phyloP scores from a whole-genome alignment of 2,329 filamentous ascomycete species.

The Cytospora schulzeri region DNA sequence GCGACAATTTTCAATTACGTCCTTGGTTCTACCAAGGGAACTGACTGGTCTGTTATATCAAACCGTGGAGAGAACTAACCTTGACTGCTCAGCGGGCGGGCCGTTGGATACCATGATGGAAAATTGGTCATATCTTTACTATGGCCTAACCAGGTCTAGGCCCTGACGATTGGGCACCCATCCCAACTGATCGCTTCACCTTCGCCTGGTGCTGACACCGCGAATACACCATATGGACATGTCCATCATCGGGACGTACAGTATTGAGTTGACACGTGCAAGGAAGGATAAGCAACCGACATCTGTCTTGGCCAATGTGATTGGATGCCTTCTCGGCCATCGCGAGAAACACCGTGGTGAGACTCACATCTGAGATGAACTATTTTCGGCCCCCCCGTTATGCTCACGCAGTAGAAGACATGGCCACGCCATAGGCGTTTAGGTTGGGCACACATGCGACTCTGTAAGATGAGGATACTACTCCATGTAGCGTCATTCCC shows the following conservation, averaged over 20 bases:
- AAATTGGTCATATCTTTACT: background rate
- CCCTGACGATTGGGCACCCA: background rate
- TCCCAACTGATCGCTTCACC: background rate
- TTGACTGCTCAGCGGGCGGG: background rate
- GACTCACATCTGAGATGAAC: background rate
- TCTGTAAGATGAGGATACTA: background rate
- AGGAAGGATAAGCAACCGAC: background rate
- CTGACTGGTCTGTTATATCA: background rate
- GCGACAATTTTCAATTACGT: constrained; percentile 33
- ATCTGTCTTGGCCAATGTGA: background rate
- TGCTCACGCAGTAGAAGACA: background rate
- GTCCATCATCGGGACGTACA: background rate
- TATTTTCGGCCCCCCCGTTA: background rate
- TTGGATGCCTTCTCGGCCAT: background rate
- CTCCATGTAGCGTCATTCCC: background rate
- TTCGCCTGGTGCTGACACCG: background rate
- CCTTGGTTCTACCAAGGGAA: constrained; percentile 45
- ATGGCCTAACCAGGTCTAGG: background rate
- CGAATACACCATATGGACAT: background rate
- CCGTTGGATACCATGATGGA: background rate
- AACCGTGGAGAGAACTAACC: background rate
- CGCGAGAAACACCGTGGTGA: background rate
- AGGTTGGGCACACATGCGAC: constrained; percentile 17
- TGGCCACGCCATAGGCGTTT: constrained; percentile 4
- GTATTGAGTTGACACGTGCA: background rate